Conservation (phyloP, 1,139 yeast species). For the Wickerhamomyces sp. region DNA sequence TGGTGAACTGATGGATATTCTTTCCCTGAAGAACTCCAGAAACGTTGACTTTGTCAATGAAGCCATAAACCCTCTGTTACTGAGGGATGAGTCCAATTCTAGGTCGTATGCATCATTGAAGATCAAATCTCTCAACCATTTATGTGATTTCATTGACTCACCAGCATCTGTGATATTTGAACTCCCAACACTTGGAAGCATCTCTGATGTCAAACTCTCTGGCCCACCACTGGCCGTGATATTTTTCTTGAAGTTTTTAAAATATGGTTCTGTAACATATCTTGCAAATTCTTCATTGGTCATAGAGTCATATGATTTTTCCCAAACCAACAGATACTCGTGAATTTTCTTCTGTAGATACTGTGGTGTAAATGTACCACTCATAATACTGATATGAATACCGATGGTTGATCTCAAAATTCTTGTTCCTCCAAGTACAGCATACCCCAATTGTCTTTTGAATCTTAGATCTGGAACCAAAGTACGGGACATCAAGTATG, state of each 20-base stretch:
- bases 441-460: constrained; percentile 54
- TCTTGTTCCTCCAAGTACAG: constrained; percentile 50
- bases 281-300: constrained; percentile 31
- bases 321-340: constrained; percentile 39
- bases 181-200: constrained; percentile 30
- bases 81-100: too few relatives aligned
- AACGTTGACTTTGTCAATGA: constrained; percentile 29
- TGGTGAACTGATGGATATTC: constrained; percentile 35
- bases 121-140: constrained; percentile 44
- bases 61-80: too few relatives aligned
- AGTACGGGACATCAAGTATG: constrained; percentile 37
- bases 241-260: constrained; percentile 25
- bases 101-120: constrained; percentile 32
- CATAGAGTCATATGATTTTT: constrained; percentile 22
- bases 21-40: constrained; percentile 28
- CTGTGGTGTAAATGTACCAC: constrained; percentile 35
- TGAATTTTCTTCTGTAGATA: constrained; percentile 41
- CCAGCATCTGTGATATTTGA: constrained; percentile 26
- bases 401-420: constrained; percentile 50
- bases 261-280: constrained; percentile 33
- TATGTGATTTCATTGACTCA: constrained; percentile 36
- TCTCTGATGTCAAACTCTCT: constrained; percentile 32
- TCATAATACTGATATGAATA: constrained; percentile 47
- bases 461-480: constrained; percentile 44
- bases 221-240: constrained; percentile 30